Percentiles rank a stretch among this genome's conserved stretches.
Evolutionary conservation across 2,329 filamentous ascomycete genomes (phyloP).

Genomic region (Cladosporium sp.): DNA sequence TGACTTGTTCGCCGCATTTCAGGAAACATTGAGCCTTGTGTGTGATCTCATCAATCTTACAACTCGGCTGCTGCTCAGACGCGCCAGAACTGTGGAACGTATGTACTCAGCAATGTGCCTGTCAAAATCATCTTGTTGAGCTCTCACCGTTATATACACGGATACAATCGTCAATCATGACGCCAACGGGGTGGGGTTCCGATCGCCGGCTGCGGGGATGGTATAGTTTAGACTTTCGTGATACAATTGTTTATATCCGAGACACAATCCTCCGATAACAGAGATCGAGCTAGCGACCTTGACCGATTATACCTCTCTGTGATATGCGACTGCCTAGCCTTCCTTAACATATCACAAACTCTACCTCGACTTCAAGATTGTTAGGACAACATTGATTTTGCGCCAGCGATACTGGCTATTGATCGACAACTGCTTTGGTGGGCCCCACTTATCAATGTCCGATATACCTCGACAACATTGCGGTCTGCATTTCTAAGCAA

Average conservation of each 20-base stretch:
- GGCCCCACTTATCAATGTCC: background rate
- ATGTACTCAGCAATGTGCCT: too few relatives aligned
- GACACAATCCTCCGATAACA: conserved; percentile 7
- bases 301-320: too few relatives aligned
- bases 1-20: too few relatives aligned
- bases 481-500: background rate
- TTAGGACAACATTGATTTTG: background rate
- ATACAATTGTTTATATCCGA: conserved; percentile 4
- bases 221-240: conserved; percentile 1
- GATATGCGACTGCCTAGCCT: too few relatives aligned
- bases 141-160: background rate
- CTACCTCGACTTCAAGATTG: too few relatives aligned
- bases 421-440: background rate
- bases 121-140: background rate
- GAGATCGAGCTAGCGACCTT: background rate
- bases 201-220: conserved; percentile 8
- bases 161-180: conserved; percentile 11
- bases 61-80: too few relatives aligned
- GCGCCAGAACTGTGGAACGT: too few relatives aligned
- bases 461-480: background rate
- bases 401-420: background rate
- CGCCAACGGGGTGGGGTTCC: conserved; percentile 3
- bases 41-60: too few relatives aligned
- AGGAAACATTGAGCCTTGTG: too few relatives aligned
- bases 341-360: too few relatives aligned